phyloP scores from a whole-genome alignment of 345 rosid genomes.

The Garcia nutans region DNA sequence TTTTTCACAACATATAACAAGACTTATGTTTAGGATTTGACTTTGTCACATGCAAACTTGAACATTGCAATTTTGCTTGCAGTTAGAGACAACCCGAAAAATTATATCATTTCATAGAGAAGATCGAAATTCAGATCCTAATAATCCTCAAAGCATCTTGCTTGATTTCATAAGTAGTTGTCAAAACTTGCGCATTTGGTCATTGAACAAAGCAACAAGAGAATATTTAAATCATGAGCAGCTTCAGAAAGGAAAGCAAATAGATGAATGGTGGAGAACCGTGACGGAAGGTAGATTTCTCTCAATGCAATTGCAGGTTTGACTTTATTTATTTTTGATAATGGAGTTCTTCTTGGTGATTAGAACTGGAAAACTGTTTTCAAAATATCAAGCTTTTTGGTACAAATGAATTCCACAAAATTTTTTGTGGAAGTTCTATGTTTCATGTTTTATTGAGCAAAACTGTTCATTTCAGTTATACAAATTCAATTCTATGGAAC shows the following conservation, averaged over 20 bases:
- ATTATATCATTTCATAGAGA: slow-evolving; percentile 92
- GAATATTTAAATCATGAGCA: slow-evolving; percentile 86
- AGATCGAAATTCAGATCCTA: slow-evolving; percentile 85
- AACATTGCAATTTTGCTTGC: slow-evolving; percentile 35
- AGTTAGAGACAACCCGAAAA: slow-evolving; percentile 92
- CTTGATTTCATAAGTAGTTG: slow-evolving; percentile 98
- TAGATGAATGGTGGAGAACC: slow-evolving; percentile 99
- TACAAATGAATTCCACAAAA: too few species aligned
- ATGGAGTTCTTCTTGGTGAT: background rate
- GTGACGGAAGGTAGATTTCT: slow-evolving; percentile 71
- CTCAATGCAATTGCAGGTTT: slow-evolving; percentile 1
- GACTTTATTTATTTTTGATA: background rate
- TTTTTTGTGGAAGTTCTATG: too few species aligned
- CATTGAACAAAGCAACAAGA: slow-evolving; percentile 80
- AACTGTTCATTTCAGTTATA: too few species aligned
- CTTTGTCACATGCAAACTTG: slow-evolving; percentile 25
- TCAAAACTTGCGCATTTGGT: slow-evolving; percentile 93
- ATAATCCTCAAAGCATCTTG: slow-evolving; percentile 84
- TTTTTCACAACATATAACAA: background rate
- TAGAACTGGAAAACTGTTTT: slow-evolving; percentile 7
- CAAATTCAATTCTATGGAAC: too few species aligned
- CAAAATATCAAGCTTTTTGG: background rate
- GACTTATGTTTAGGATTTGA: slow-evolving; percentile 9
- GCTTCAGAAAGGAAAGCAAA: slow-evolving; percentile 92
- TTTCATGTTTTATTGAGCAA: too few species aligned